These are phyloP conservation scores for Dalechampia spathulata DNA, from an alignment of 441 rosid species.

Conservation along the genomic window DNA sequence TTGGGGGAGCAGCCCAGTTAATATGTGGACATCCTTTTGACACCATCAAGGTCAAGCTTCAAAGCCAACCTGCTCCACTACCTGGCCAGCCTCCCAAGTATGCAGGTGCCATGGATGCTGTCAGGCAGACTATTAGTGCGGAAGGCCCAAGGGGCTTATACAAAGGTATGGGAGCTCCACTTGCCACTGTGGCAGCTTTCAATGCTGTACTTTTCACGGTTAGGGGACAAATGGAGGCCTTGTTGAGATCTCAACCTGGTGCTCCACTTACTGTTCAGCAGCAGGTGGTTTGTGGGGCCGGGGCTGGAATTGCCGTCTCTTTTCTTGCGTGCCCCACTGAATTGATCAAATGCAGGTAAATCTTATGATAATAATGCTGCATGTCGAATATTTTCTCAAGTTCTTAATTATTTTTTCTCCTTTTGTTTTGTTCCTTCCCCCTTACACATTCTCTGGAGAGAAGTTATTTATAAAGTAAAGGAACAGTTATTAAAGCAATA, in stretches of 20 bases:
- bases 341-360: slow-evolving; percentile 89
- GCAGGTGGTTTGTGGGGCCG: slow-evolving; percentile 76
- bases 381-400: too few species aligned
- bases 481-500: too few species aligned
- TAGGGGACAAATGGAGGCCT: slow-evolving; percentile 85
- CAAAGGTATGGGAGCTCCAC: slow-evolving; percentile 98
- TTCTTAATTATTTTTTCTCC: too few species aligned
- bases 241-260: slow-evolving; percentile 80
- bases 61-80: slow-evolving; percentile 76
- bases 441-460: too few species aligned
- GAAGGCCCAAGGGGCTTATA: slow-evolving; percentile 91
- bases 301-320: slow-evolving; percentile 92
- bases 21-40: slow-evolving; percentile 90
- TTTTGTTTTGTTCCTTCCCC: too few species aligned
- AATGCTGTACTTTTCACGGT: slow-evolving; percentile 89
- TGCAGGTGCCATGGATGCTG: slow-evolving; percentile 80
- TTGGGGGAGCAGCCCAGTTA: slow-evolving; percentile 95
- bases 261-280: slow-evolving; percentile 64
- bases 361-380: neutral
- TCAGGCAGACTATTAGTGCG: slow-evolving; percentile 67
- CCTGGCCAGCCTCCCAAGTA: slow-evolving; percentile 77
- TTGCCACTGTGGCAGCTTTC: slow-evolving; percentile 93
- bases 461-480: too few species aligned
- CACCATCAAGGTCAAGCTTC: slow-evolving; percentile 97
- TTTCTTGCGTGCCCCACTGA: slow-evolving; percentile 98